Conservation (phyloP, 2,329 filamentous ascomycete genomes). For the Niveomyces coronatus region DNA sequence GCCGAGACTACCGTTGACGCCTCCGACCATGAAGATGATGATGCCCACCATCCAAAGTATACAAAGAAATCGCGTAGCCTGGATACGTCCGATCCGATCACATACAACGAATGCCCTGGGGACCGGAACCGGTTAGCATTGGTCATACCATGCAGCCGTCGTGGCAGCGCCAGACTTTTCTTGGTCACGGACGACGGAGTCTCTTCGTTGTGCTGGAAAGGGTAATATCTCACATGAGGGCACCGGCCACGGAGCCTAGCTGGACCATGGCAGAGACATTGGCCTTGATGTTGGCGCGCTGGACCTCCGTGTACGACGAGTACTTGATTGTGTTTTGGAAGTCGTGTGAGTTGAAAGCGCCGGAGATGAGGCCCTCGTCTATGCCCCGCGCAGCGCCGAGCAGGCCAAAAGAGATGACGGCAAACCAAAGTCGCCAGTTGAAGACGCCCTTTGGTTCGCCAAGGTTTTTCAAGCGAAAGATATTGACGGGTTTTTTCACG, state of each 20-base stretch:
- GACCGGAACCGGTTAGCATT: constrained; percentile 4
- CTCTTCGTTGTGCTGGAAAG: too few relatives aligned
- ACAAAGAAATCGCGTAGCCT: constrained; percentile 49
- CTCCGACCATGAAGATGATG: constrained; percentile 44
- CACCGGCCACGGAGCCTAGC: constrained; percentile 63
- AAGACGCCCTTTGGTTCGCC: constrained; percentile 60
- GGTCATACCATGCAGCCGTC: neutral
- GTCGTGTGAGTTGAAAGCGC: constrained; percentile 56
- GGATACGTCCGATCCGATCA: constrained; percentile 52
- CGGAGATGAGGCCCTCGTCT: constrained; percentile 71
- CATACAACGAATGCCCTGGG: constrained; percentile 46
- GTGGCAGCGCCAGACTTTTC: too few relatives aligned
- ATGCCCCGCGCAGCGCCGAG: constrained; percentile 64
- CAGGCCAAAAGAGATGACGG: constrained; percentile 62
- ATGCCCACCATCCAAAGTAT: constrained; percentile 48
- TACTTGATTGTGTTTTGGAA: constrained; percentile 53
- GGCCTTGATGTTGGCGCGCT: constrained; percentile 57
- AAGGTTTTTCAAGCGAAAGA: constrained; percentile 54
- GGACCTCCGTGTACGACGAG: constrained; percentile 37
- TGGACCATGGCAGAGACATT: constrained; percentile 79
- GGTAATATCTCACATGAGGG: constrained; percentile 37
- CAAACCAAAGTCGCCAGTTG: constrained; percentile 72
- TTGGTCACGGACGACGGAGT: too few relatives aligned
- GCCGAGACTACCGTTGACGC: constrained; percentile 39
- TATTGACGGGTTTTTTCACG: constrained; percentile 45